Conservation (phyloP, 768 basidiomycete species). For the Termitomyces sp. region DNA sequence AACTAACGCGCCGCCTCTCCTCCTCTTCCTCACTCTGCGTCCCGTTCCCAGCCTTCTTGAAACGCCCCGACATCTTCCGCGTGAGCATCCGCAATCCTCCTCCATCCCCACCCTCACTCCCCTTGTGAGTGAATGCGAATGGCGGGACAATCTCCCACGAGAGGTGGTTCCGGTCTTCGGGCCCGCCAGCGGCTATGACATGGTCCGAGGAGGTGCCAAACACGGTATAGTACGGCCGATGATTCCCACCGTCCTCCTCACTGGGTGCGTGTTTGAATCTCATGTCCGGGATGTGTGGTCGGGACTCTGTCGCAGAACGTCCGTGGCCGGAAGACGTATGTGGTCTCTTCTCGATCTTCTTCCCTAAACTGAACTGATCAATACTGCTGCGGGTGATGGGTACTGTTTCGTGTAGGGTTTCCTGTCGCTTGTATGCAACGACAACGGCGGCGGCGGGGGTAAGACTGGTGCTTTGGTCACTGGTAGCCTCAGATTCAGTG, state of each 20-base stretch:
- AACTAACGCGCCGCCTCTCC: not conserved
- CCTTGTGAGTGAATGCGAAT: conserved; percentile 6
- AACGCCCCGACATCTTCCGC: conserved; percentile 30
- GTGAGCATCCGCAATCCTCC: conserved; percentile 21
- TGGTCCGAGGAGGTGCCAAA: conserved; percentile 42
- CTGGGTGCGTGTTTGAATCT: no score
- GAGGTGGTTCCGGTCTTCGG: conserved; percentile 24
- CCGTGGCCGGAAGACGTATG: not conserved
- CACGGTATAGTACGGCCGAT: conserved; percentile 51
- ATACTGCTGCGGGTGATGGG: not conserved
- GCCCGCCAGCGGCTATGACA: conserved; percentile 37
- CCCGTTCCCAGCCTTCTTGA: conserved; percentile 17
- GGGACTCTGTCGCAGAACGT: not conserved
- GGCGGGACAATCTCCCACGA: conserved; percentile 18
- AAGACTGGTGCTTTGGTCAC: conserved; percentile 14
- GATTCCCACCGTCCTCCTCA: not conserved
- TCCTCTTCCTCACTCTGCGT: conserved; percentile 6
- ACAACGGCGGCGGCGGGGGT: conserved; percentile 43
- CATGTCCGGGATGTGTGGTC: no score
- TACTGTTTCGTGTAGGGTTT: conserved; percentile 13
- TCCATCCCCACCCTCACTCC: not conserved
- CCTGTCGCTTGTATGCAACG: conserved; percentile 43
- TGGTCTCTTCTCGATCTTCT: conserved; percentile 15
- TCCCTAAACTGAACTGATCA: conserved; percentile 1
- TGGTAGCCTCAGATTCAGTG: not conserved